phyloP scores from a whole-genome alignment of 345 rosid genomes.

The Triadica sebifera region DNA sequence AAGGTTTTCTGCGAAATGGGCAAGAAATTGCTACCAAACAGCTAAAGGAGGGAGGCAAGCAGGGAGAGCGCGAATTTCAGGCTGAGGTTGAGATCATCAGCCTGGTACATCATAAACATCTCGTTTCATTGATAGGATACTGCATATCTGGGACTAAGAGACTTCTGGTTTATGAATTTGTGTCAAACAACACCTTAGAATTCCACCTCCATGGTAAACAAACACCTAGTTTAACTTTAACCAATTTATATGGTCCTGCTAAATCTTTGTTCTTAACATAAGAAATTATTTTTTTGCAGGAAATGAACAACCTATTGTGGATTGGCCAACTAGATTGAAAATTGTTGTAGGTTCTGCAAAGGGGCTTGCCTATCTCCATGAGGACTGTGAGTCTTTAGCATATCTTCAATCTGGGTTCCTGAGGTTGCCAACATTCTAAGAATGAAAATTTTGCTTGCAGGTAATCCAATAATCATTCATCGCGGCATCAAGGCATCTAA shows the following conservation, averaged over 20 bases:
- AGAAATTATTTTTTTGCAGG: conserved; percentile 1
- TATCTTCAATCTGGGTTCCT: not conserved
- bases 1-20: conserved; percentile 18
- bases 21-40: conserved; percentile 27
- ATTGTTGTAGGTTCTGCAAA: conserved; percentile 26
- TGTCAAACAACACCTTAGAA: conserved; percentile 20
- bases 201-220: conserved; percentile 22
- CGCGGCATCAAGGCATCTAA: conserved; percentile 27
- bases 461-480: conserved; percentile 26
- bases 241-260: not conserved
- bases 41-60: conserved; percentile 23
- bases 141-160: conserved; percentile 19
- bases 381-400: conserved; percentile 22
- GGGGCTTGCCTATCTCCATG: conserved; percentile 31
- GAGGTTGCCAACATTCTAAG: not conserved
- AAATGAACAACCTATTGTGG: conserved; percentile 13
- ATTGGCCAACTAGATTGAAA: conserved; percentile 21
- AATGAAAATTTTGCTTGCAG: conserved; percentile 5
- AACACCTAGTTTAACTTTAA: not conserved
- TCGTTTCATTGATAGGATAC: conserved; percentile 25
- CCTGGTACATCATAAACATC: conserved; percentile 27
- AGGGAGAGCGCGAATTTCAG: conserved; percentile 26
- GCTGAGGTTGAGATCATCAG: conserved; percentile 24
- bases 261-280: not conserved
- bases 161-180: conserved; percentile 32